A percentile compares a stretch with the other conserved stretches of the same genome.
These are phyloP conservation scores for Tephrocybe sp. DNA, from an alignment of 768 basidiomycete species.

Conservation along the genomic window DNA sequence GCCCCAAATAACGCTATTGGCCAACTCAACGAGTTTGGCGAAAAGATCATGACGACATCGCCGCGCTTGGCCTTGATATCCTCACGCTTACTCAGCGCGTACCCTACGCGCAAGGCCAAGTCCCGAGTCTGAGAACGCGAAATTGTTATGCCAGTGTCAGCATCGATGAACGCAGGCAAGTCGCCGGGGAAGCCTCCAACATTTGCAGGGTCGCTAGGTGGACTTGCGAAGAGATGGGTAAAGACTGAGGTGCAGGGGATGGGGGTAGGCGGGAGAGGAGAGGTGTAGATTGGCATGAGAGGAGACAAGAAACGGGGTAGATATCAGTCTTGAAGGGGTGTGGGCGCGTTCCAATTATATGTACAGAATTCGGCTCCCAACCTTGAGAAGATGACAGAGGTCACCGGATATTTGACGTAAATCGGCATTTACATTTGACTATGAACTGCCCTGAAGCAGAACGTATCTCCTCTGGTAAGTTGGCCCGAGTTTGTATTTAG, in stretches of 20 bases:
- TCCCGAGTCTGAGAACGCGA: constrained; percentile 54
- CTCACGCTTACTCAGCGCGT: constrained; percentile 52
- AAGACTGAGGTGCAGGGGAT: constrained; percentile 46
- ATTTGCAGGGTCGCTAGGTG: constrained; percentile 21
- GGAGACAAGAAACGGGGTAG: too few relatives aligned
- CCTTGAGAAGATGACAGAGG: too few relatives aligned
- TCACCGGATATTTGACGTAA: too few relatives aligned
- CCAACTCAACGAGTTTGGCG: constrained; percentile 63
- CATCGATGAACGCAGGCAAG: constrained; percentile 66
- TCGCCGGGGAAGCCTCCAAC: constrained; percentile 45
- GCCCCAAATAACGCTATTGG: constrained; percentile 48
- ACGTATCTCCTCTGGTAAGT: too few relatives aligned
- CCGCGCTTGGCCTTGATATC: constrained; percentile 40
- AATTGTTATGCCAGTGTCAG: constrained; percentile 52
- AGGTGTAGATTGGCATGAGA: constrained; percentile 56
- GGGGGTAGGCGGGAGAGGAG: constrained; percentile 36
- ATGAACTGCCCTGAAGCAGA: too few relatives aligned
- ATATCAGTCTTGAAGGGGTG: too few relatives aligned
- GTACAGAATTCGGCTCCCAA: too few relatives aligned
- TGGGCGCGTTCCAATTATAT: too few relatives aligned
- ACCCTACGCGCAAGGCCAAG: constrained; percentile 55
- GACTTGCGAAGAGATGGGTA: constrained; percentile 43
- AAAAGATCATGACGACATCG: constrained; percentile 64
- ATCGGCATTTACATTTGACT: too few relatives aligned
- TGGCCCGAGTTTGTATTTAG: too few relatives aligned